Conservation (phyloP, 768 basidiomycete genomes). For the Coprinopsis cinerea region DNA sequence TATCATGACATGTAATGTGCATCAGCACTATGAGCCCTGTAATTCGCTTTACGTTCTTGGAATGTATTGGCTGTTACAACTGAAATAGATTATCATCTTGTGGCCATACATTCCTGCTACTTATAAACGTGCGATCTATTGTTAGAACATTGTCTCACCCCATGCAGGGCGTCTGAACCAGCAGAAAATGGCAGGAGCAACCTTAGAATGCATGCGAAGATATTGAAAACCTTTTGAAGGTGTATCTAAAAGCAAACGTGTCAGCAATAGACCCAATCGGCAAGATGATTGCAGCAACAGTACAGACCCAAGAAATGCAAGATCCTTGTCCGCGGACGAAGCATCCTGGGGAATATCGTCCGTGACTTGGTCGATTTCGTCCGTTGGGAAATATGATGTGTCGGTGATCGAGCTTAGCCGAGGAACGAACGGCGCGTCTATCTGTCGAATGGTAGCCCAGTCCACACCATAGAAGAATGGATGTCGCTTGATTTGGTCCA, state of each 20-base stretch:
- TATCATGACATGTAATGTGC: not conserved
- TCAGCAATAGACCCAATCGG: not conserved
- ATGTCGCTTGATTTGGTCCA: conserved; percentile 88
- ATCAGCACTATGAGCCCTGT: no score
- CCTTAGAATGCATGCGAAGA: conserved; percentile 35
- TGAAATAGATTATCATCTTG: no score
- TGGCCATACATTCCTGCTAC: no score
- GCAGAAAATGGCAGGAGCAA: not conserved
- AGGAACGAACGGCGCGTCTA: conserved; percentile 96
- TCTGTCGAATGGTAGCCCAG: conserved; percentile 81
- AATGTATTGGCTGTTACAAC: no score
- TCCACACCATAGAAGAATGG: conserved; percentile 96
- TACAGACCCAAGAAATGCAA: conserved; percentile 60
- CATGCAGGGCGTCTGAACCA: no score
- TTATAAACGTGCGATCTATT: no score
- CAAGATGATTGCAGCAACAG: not conserved
- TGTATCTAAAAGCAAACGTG: conserved; percentile 46
- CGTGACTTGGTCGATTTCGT: conserved; percentile 78
- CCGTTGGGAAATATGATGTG: conserved; percentile 97
- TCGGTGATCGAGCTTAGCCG: conserved; percentile 90
- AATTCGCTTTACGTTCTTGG: no score
- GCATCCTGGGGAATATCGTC: conserved; percentile 37
- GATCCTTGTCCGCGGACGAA: conserved; percentile 44
- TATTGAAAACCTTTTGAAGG: conserved; percentile 71
- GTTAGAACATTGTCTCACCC: no score